Percentiles rank a stretch among this genome's conserved stretches.
Evolutionary conservation across 2,329 filamentous ascomycete species (phyloP).

Genomic region (Amylocarpus encephaloides): DNA sequence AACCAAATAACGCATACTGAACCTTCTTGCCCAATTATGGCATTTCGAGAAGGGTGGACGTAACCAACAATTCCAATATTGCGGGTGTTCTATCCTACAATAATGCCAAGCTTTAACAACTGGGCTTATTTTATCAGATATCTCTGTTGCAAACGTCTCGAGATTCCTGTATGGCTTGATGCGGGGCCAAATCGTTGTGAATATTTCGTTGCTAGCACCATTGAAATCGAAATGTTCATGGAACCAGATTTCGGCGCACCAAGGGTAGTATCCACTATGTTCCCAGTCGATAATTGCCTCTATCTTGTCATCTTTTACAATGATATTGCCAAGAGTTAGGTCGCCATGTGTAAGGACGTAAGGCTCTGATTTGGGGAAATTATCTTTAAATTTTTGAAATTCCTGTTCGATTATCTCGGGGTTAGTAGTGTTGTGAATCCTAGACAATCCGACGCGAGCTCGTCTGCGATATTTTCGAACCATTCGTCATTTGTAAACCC

Average conservation of each 20-base stretch:
- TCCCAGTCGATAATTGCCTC: slow-evolving; percentile 37
- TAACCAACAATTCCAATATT: not conserved
- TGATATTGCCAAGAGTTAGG: slow-evolving; percentile 34
- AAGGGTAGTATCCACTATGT: slow-evolving; percentile 26
- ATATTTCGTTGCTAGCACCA: slow-evolving; percentile 2
- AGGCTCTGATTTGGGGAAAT: slow-evolving; percentile 16
- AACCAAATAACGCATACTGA: not conserved
- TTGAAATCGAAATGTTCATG: not conserved
- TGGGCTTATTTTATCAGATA: not conserved
- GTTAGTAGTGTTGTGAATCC: slow-evolving; percentile 9
- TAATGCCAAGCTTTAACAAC: slow-evolving; percentile 1
- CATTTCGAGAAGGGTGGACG: not conserved
- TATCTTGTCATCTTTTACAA: slow-evolving; percentile 33
- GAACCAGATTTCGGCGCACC: slow-evolving; percentile 33
- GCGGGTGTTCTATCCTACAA: not conserved
- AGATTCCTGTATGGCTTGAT: slow-evolving; percentile 2
- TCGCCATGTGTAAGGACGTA: slow-evolving; percentile 36
- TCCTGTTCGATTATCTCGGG: slow-evolving; percentile 9
- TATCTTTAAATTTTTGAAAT: slow-evolving; percentile 2
- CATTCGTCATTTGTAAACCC: slow-evolving; percentile 12
- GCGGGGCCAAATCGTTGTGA: slow-evolving; percentile 4
- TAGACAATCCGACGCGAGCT: slow-evolving; percentile 12
- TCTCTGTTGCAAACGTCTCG: not conserved
- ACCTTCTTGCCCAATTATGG: not conserved
- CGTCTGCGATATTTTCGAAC: slow-evolving; percentile 12